Evolutionary conservation across 495 filamentous ascomycete species (phyloP), one percentile per base, ranked within the genome.

Genomic region (Margaritispora aquatica): DNA sequence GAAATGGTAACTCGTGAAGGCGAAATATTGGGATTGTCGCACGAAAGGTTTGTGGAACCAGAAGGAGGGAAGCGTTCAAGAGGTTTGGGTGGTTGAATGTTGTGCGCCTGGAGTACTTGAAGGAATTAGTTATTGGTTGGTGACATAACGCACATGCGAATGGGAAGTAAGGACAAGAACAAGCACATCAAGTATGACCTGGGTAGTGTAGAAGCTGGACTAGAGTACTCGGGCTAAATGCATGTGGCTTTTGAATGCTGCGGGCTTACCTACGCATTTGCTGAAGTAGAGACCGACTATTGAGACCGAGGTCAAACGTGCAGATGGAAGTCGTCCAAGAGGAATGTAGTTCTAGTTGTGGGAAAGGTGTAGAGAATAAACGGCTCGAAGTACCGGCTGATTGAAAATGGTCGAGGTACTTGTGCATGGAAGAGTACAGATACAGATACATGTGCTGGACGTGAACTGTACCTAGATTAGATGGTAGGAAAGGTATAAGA

Each of bases 201-300:
- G n/a, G n/a, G n/a, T n/a, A n/a, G n/a, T n/a, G 8, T 15, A 44
- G 38, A n/a, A 44, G 38, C 38, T 9, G n/a, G n/a, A n/a, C 17
- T 44, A 9, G 17, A 9, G 19, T n/a, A n/a, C 3, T 9, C 17
- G 38, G 38, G 38, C 38, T 44, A 44, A 44, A 44, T 44, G 38
- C 38, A 44, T 7, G 10, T 10, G 38, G 15, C 15, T n/a, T n/a
- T n/a, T n/a, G n/a, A n/a, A 34, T 34, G 29, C 5, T 34, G 7
- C 15, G 29, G 38, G 38, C 38, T 7, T 8, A 44, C 38, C 38
- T 44, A 9, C 38, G 11, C 38, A 44, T 44, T 44, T 44, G 38
- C 38, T 41, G 52, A 52, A 61, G 58, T 61, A 61, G 22, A 15
- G 58, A 61, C 58, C 29, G 58, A 51, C 34, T 54, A 51, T 2